phyloP scores from a whole-genome alignment of 179 eudicot genomes.

The Silene coronaria region DNA sequence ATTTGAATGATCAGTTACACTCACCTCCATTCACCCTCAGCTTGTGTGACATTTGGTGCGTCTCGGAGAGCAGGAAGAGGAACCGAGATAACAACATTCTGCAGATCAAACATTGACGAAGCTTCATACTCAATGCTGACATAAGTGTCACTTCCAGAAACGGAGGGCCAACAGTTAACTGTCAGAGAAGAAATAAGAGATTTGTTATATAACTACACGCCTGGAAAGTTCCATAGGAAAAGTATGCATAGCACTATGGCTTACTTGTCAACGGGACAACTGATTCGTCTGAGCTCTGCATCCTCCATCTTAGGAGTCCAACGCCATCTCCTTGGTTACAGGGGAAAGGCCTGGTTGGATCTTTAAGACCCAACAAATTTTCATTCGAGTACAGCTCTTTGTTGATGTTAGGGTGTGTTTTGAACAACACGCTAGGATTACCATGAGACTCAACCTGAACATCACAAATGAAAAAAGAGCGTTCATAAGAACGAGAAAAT shows the following conservation, averaged over 20 bases:
- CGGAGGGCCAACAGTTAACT: slow-evolving; percentile 99
- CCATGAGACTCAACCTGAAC: slow-evolving; percentile 64
- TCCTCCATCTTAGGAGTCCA: slow-evolving; percentile 85
- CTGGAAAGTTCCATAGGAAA: not conserved
- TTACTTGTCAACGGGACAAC: slow-evolving; percentile 81
- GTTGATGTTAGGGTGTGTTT: slow-evolving; percentile 95
- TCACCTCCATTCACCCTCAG: slow-evolving; percentile 98
- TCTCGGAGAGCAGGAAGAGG: slow-evolving; percentile 98
- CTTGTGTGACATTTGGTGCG: slow-evolving; percentile 76
- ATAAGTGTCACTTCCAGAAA: slow-evolving; percentile 88
- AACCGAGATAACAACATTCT: slow-evolving; percentile 81
- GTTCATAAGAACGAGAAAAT: not conserved
- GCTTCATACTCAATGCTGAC: slow-evolving; percentile 96
- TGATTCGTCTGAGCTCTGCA: slow-evolving; percentile 86
- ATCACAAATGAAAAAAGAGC: not conserved
- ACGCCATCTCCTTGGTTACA: slow-evolving; percentile 91
- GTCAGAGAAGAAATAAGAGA: slow-evolving; percentile 14
- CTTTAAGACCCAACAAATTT: slow-evolving; percentile 87
- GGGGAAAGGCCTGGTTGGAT: slow-evolving; percentile 89
- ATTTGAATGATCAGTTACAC: not conserved
- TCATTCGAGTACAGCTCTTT: slow-evolving; percentile 72
- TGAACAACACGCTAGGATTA: slow-evolving; percentile 64
- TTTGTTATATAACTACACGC: not conserved
- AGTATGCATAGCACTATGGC: slow-evolving; percentile 24
- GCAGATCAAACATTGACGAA: slow-evolving; percentile 71